Evolutionary conservation across 2,329 filamentous ascomycete genomes (phyloP).

Genomic region (Epichloe uncinata): DNA sequence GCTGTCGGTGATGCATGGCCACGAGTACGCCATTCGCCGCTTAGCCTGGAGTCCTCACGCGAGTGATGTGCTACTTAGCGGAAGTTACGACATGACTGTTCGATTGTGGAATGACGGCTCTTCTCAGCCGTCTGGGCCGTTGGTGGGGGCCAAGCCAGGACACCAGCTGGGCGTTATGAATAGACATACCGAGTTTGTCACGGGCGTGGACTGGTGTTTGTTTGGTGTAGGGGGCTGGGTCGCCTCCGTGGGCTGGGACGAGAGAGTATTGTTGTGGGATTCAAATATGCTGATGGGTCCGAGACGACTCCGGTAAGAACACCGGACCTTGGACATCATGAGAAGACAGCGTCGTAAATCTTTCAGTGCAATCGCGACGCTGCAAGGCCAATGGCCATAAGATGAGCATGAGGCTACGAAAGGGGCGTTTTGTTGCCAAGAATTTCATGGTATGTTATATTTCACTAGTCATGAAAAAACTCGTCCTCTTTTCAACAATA

Average conservation of each 20-base stretch:
- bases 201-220: conserved; percentile 93
- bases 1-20: conserved; percentile 61
- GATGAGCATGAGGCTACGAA: background rate
- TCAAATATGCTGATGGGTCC: conserved; percentile 39
- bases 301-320: conserved; percentile 7
- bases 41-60: conserved; percentile 89
- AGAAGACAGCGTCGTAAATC: no score
- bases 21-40: conserved; percentile 80
- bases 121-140: conserved; percentile 23
- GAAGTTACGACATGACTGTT: conserved; percentile 97
- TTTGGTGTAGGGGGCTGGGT: conserved; percentile 95
- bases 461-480: background rate
- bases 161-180: conserved; percentile 78
- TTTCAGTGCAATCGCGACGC: no score
- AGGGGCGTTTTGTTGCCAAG: background rate
- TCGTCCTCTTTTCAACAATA: background rate
- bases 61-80: conserved; percentile 74
- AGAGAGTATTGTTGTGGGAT: conserved; percentile 85
- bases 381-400: background rate
- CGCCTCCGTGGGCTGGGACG: conserved; percentile 89
- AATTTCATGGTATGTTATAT: background rate
- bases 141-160: conserved; percentile 36
- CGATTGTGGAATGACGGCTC: conserved; percentile 77
- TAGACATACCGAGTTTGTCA: conserved; percentile 87
- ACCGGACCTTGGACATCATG: background rate